These are phyloP conservation scores for Cornus kousa DNA, from an alignment of 148 eudicot genomes.

Conservation along the genomic window DNA sequence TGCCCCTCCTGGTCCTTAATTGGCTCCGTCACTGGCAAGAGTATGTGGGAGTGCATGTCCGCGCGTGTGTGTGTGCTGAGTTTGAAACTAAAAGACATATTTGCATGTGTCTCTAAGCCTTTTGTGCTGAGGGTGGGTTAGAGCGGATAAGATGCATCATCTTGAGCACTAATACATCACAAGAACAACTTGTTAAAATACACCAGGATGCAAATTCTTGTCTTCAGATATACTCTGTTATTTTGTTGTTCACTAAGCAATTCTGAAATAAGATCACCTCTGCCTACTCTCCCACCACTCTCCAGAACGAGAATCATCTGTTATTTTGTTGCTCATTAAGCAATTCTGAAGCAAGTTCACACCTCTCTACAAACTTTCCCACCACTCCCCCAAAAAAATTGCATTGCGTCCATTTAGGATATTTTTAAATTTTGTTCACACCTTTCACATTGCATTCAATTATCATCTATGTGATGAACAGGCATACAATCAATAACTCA, in stretches of 20 bases:
- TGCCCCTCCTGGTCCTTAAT: too few species aligned
- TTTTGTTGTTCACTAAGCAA: neutral
- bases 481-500: neutral
- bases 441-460: too few species aligned
- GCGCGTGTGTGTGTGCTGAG: neutral
- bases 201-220: neutral
- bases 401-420: neutral
- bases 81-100: neutral
- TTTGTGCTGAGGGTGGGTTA: neutral
- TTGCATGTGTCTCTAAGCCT: neutral
- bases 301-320: neutral
- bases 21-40: too few species aligned
- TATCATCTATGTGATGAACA: neutral
- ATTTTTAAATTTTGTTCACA: too few species aligned
- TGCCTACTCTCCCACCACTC: neutral
- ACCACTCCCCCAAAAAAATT: neutral
- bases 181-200: slow-evolving; percentile 3
- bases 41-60: neutral
- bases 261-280: neutral
- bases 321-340: neutral
- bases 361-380: neutral
- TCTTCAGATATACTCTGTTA: too few species aligned
- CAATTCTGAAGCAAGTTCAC: slow-evolving; percentile 3
- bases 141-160: neutral
- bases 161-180: neutral